Percentiles rank a stretch among this genome's conserved stretches.
Evolutionary conservation across 2,329 filamentous ascomycete genomes (phyloP).

Genomic region (Neonectria coccinea): DNA sequence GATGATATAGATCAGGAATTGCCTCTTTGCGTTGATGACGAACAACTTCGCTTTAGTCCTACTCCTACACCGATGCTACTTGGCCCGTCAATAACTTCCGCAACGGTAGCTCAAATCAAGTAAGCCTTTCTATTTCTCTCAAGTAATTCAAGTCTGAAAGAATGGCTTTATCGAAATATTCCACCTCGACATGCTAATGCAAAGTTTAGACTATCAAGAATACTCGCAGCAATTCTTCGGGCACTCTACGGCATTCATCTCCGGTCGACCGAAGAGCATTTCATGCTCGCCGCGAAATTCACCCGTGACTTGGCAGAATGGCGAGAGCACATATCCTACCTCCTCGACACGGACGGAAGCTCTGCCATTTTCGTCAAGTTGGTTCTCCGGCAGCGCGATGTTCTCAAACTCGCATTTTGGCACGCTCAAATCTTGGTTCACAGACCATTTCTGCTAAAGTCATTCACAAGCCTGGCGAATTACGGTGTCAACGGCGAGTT

Average conservation of each 20-base stretch:
- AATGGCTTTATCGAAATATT: no score
- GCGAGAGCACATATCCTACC: constrained; percentile 49
- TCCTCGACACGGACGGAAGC: constrained; percentile 53
- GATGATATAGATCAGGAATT: constrained; percentile 74
- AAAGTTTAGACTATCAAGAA: constrained; percentile 44
- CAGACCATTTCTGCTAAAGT: constrained; percentile 53
- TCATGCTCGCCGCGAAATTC: constrained; percentile 45
- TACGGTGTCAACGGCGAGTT: constrained; percentile 8
- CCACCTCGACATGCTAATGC: background rate
- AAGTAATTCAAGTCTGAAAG: no score
- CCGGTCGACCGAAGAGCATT: constrained; percentile 41
- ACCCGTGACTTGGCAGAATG: constrained; percentile 50
- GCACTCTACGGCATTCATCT: constrained; percentile 52
- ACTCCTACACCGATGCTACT: constrained; percentile 55
- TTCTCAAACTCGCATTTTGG: constrained; percentile 57
- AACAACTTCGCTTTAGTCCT: constrained; percentile 53
- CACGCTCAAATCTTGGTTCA: constrained; percentile 57
- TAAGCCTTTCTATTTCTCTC: constrained; percentile 36
- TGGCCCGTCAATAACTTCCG: constrained; percentile 46
- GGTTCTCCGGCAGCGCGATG: constrained; percentile 55
- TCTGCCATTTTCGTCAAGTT: constrained; percentile 50
- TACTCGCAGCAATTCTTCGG: constrained; percentile 50
- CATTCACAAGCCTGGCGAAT: constrained; percentile 44
- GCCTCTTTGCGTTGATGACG: constrained; percentile 65
- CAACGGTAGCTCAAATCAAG: constrained; percentile 51